Evolutionary conservation across 371 early-diverging fungal species (phyloP).

Genomic region (Sporodiniella umbellata): DNA sequence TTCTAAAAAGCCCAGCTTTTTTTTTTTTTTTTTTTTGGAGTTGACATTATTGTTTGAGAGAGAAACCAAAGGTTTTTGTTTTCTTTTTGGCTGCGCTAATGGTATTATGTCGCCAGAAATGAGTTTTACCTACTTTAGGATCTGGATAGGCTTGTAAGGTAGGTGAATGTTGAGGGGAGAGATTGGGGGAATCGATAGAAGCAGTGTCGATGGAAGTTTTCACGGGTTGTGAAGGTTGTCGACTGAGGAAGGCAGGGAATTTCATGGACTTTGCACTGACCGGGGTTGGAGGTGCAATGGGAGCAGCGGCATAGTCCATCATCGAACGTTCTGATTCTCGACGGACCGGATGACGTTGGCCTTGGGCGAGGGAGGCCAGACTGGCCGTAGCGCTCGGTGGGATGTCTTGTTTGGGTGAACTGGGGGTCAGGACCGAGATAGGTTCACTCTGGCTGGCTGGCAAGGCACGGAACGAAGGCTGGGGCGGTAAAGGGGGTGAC

Average conservation of each 20-base stretch:
- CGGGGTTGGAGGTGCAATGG: neutral
- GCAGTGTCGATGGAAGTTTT: too few relatives aligned
- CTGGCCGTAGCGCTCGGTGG: too few relatives aligned
- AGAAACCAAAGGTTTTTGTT: slow-evolving; percentile 5
- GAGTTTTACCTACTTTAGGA: neutral
- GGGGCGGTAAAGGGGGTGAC: neutral
- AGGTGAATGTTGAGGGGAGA: slow-evolving; percentile 4
- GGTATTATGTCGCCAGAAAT: slow-evolving; percentile 16
- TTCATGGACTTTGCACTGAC: slow-evolving; percentile 6
- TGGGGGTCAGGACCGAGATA: too few relatives aligned
- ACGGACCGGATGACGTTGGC: neutral
- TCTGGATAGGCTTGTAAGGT: neutral
- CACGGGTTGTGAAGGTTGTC: slow-evolving; percentile 7
- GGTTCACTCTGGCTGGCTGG: neutral
- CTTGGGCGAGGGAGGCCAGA: neutral
- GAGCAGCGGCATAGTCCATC: neutral
- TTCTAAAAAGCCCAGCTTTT: slow-evolving; percentile 6
- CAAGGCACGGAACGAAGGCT: too few relatives aligned
- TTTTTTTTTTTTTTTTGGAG: neutral
- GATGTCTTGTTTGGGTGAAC: slow-evolving; percentile 1
- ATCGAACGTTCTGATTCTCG: slow-evolving; percentile 10
- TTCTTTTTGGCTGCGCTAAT: neutral
- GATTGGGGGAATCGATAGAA: too few relatives aligned
- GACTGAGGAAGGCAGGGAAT: slow-evolving; percentile 7
- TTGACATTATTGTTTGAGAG: slow-evolving; percentile 5